Evolutionary conservation across 225 moss, liverwort and hornwort species (phyloP), one percentile per base, ranked within the genome.

Genomic region (Physcomitrellopsis africana): DNA sequence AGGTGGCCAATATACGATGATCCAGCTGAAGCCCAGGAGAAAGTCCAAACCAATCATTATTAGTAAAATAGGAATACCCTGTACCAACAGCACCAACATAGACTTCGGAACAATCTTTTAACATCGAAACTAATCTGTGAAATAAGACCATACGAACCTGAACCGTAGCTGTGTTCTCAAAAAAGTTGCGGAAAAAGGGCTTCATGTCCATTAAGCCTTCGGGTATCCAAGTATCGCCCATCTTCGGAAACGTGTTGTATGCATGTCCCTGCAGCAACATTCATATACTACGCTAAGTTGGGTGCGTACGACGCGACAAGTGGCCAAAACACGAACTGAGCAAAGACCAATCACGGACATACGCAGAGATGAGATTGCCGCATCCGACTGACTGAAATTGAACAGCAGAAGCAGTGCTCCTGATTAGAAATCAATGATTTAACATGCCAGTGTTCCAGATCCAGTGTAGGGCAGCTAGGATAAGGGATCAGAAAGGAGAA

Each of bases 101-200:
- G 32, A 45, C 7, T 16, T 19, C 13, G 46, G 2, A 70, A 55
- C 23, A 63, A 45, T 11, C 18, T 55, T 37, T 37, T 4, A 37
- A 37, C 32, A 37, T 37, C 32, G 32, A 37, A 7, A 5, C 57
- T 10, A 58, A 9, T 23, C 27, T 49, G 12, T 29, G 19, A 32
- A 57, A 76, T n/a, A 19, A 65, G 46, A 68, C 9, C 56, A 41
- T 41, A 53, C 13, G 13, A 55, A 99, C 99, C 93, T 99, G 99
- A 49, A 99, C 99, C 18, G 95, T 99, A 24, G 93, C 89, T 27
- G 93, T 91, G 80, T 99, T 99, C 79, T 99, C 99, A 80, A 99
- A 99, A 61, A 99, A 92, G 56, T 99, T 99, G 15, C 89, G 86
- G 48, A 94, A 85, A 66, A 94, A 81, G n/a, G 99, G 99, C 66